Base-by-base conservation (phyloP, 2,329 filamentous ascomycete genomes). In the Allantophomopsis lycopodina region DNA sequence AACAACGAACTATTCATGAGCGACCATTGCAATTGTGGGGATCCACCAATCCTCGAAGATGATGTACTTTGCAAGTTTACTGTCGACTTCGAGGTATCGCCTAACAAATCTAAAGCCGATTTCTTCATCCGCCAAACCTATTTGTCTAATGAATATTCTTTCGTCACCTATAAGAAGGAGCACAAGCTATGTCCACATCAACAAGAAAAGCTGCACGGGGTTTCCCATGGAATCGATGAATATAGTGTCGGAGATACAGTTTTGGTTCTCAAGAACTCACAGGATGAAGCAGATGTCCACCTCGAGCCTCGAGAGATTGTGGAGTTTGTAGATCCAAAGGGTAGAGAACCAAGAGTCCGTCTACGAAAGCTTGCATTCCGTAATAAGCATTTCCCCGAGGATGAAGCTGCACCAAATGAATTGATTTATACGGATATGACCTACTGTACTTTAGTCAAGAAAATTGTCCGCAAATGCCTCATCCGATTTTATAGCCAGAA, bases 81-180 rank as follows among this genome's bases (percentile, higher is more conserved):
- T 0, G 67, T 88, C 0, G 64, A 72, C 44, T 78, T 73, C 57
- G 71, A 73, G 6, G 65, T 65, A 0, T 55, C 57, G 1, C 69
- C 73, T 0, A 50, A 49, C 0, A 59, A 42, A 37, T 36, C 41
- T 8, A 23, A 35, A 5, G 31, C 61, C 2, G 69, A 76, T 6
- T 73, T 79, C 35, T 83, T 89, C 44, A 69, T 88, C 2, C 70
- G 84, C 0, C 79, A 85, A 47, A 79, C 73, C 0, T 89, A 84
- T 47, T 52, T 75, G 1, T 66, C 68, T 1, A 59, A 66, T 1
- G 66, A 79, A 1, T 69, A 72, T 2, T 68, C 71, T 13, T 88
- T 83, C 63, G 59, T 75, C 0, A 73, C 72, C 0, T 56, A 87
- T 0, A 55, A 66, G 7, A 44, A 66, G 4, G 48, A 57, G 0